These are phyloP conservation scores for Syzygium aqueum DNA, from an alignment of 345 rosid species.

Conservation along the genomic window DNA sequence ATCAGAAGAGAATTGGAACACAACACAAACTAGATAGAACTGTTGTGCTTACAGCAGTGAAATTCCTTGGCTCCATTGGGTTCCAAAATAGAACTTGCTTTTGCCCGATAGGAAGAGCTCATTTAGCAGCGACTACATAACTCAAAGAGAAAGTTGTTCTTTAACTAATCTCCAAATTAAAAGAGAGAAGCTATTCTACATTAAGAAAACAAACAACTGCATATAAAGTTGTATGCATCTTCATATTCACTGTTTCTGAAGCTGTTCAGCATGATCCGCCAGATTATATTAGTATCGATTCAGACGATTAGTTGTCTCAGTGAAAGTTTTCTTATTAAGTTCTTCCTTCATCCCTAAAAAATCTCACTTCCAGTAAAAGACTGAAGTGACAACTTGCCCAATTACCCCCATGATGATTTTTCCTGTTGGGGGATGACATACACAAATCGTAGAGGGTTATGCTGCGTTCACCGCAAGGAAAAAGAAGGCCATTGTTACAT, in stretches of 20 bases:
- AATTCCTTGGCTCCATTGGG: conserved; percentile 96
- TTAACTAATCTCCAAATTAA: background rate
- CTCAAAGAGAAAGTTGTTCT: background rate
- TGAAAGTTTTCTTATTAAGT: background rate
- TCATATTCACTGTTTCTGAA: background rate
- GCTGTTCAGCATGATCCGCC: background rate
- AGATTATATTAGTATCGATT: background rate
- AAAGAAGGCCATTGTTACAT: background rate
- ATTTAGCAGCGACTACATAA: background rate
- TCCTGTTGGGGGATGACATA: conserved; percentile 65
- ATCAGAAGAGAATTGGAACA: background rate
- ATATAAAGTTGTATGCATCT: background rate
- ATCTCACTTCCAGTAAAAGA: background rate
- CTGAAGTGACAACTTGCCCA: background rate
- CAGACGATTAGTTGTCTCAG: background rate
- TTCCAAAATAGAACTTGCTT: conserved; percentile 84
- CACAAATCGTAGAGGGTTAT: conserved; percentile 71
- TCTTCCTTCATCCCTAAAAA: background rate
- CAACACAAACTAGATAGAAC: background rate
- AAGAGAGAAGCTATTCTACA: background rate
- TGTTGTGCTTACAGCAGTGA: conserved; percentile 66
- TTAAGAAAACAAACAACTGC: background rate
- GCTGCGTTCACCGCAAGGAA: conserved; percentile 56
- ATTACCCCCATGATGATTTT: conserved; percentile 72
- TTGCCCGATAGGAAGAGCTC: conserved; percentile 40